Evolutionary conservation across 2,329 filamentous ascomycete genomes (phyloP).

Genomic region (Raffaelea arxii): DNA sequence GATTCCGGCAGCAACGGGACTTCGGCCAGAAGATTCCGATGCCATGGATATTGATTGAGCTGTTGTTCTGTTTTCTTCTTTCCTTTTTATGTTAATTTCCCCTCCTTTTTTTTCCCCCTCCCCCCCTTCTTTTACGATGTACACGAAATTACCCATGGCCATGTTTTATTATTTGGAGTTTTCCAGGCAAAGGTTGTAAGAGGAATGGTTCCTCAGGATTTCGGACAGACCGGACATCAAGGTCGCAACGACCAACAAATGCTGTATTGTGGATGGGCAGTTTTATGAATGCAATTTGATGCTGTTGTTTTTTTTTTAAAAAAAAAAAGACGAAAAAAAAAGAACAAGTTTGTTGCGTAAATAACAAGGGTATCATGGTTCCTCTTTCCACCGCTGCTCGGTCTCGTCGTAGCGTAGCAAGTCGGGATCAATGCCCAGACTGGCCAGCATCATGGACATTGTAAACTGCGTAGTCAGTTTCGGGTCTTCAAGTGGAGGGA

Average conservation of each 20-base stretch:
- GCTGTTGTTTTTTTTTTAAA: not conserved
- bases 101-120: conserved; percentile 13
- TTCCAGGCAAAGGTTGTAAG: too few species aligned
- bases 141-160: too few species aligned
- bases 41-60: conserved; percentile 56
- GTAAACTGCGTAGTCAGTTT: too few species aligned
- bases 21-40: conserved; percentile 37
- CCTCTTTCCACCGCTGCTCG: conserved; percentile 20
- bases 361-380: too few species aligned
- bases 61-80: not conserved
- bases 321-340: too few species aligned
- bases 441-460: conserved; percentile 28
- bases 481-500: too few species aligned
- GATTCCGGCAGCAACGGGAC: not conserved
- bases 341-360: too few species aligned
- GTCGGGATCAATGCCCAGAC: conserved; percentile 24
- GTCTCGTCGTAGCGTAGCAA: conserved; percentile 23
- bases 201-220: too few species aligned
- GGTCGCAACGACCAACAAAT: too few species aligned
- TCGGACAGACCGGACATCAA: too few species aligned
- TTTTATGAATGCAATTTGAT: not conserved
- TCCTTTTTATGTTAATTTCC: not conserved
- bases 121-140: too few species aligned
- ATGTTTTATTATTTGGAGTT: too few species aligned
- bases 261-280: not conserved